These are phyloP conservation scores for Rhododendron vialii DNA, from an alignment of 148 eudicot genomes.

Conservation along the genomic window DNA sequence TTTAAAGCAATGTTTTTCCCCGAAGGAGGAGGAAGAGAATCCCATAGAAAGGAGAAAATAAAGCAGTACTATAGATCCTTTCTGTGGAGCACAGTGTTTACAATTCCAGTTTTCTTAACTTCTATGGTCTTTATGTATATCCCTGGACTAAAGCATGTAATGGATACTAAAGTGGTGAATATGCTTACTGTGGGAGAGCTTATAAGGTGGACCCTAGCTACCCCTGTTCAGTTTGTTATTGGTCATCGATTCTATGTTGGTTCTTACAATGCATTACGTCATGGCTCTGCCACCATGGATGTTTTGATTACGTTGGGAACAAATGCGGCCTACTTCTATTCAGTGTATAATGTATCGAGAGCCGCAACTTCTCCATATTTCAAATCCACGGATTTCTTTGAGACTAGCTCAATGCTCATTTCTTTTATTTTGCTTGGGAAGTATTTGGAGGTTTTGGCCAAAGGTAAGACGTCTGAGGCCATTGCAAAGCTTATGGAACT, in stretches of 20 bases:
- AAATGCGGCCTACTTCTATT: conserved; percentile 91
- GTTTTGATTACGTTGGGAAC: conserved; percentile 96
- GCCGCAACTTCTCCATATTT: conserved; percentile 67
- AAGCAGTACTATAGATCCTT: conserved; percentile 54
- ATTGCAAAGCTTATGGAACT: conserved; percentile 95
- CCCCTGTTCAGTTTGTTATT: conserved; percentile 92
- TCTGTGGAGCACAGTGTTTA: conserved; percentile 85
- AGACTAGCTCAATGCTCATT: conserved; percentile 91
- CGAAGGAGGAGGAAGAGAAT: conserved; percentile 57
- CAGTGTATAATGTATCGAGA: conserved; percentile 69
- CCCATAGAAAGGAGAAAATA: conserved; percentile 56
- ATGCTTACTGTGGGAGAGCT: conserved; percentile 71
- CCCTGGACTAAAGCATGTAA: conserved; percentile 55
- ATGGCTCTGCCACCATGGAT: conserved; percentile 96
- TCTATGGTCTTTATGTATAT: conserved; percentile 94
- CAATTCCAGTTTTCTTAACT: conserved; percentile 73
- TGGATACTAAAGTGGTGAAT: conserved; percentile 62
- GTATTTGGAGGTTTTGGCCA: conserved; percentile 87
- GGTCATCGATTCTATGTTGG: conserved; percentile 81
- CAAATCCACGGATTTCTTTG: conserved; percentile 80
- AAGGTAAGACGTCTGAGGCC: conserved; percentile 94
- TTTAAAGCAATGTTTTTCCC: conserved; percentile 68
- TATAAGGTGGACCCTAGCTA: conserved; percentile 77
- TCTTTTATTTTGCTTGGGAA: conserved; percentile 91
- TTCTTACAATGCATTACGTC: conserved; percentile 69